phyloP scores from a whole-genome alignment of 805 yeast genomes.

The Lipomyces spencermartinsiae region DNA sequence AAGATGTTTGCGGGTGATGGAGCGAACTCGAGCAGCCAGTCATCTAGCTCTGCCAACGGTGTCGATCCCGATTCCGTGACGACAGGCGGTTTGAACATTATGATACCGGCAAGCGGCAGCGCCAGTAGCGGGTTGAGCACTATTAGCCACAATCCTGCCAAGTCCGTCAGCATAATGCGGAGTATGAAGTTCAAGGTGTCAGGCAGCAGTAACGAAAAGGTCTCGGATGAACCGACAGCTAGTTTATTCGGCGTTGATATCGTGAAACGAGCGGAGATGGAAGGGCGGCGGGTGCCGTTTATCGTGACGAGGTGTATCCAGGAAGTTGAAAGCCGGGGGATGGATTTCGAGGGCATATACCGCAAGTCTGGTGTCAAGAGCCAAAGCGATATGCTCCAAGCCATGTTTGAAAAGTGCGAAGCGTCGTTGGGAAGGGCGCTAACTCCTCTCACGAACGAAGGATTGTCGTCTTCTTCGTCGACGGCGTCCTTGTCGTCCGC shows the following conservation, averaged over 20 bases:
- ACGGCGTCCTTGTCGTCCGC: conserved; percentile 3
- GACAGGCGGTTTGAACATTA: conserved; percentile 19
- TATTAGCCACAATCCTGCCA: conserved; percentile 13
- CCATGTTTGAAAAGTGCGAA: conserved; percentile 46
- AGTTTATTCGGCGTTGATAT: conserved; percentile 56
- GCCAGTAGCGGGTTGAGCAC: conserved; percentile 39
- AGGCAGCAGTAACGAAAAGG: background rate
- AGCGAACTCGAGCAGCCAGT: conserved; percentile 11
- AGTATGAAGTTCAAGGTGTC: conserved; percentile 17
- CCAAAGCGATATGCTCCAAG: conserved; percentile 58
- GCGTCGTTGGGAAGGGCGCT: conserved; percentile 4
- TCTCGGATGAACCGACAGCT: background rate
- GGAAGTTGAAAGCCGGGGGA: conserved; percentile 79
- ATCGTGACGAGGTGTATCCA: conserved; percentile 72
- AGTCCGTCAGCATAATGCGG: conserved; percentile 21
- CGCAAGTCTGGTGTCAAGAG: conserved; percentile 85
- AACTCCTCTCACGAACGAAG: conserved; percentile 1
- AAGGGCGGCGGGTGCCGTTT: conserved; percentile 68
- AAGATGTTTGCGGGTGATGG: conserved; percentile 44
- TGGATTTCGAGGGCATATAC: conserved; percentile 85
- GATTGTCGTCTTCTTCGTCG: conserved; percentile 5
- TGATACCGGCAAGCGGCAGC: conserved; percentile 34
- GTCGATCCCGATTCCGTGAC: background rate
- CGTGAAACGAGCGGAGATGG: conserved; percentile 66
- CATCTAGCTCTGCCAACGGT: background rate